Evolutionary conservation across 768 basidiomycete species (phyloP).

Genomic region (Suillus sp.): DNA sequence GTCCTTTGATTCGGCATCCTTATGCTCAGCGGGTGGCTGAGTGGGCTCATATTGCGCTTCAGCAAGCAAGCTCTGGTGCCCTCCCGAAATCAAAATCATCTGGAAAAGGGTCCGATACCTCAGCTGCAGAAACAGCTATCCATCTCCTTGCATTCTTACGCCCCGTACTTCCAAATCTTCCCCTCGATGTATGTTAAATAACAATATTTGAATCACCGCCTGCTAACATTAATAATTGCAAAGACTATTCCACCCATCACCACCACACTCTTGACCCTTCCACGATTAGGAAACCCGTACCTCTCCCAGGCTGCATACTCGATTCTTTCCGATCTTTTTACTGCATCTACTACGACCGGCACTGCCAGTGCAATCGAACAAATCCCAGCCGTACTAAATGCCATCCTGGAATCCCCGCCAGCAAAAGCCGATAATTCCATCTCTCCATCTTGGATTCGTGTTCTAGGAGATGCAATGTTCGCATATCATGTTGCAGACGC

Average conservation of each 20-base stretch:
- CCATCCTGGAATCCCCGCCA: slow-evolving; percentile 70
- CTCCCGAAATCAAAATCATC: slow-evolving; percentile 59
- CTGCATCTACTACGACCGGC: slow-evolving; percentile 51
- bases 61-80: slow-evolving; percentile 64
- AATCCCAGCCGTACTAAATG: slow-evolving; percentile 61
- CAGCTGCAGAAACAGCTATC: slow-evolving; percentile 71
- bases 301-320: slow-evolving; percentile 88
- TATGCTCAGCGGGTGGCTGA: slow-evolving; percentile 81
- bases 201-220: slow-evolving; percentile 8
- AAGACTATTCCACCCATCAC: slow-evolving; percentile 77
- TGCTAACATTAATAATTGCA: slow-evolving; percentile 18
- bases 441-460: slow-evolving; percentile 76
- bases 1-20: slow-evolving; percentile 79
- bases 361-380: slow-evolving; percentile 52
- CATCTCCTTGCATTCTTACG: slow-evolving; percentile 76
- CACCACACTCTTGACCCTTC: slow-evolving; percentile 73
- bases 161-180: slow-evolving; percentile 60
- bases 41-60: slow-evolving; percentile 70
- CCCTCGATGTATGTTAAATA: slow-evolving; percentile 60
- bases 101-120: slow-evolving; percentile 52
- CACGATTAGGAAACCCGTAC: slow-evolving; percentile 86
- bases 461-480: slow-evolving; percentile 73
- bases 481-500: slow-evolving; percentile 57
- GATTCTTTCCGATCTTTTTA: slow-evolving; percentile 80
- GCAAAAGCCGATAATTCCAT: slow-evolving; percentile 67